These are phyloP conservation scores for Polyplosphaeria fusca DNA, from an alignment of 495 filamentous ascomycete genomes.

Conservation along the genomic window DNA sequence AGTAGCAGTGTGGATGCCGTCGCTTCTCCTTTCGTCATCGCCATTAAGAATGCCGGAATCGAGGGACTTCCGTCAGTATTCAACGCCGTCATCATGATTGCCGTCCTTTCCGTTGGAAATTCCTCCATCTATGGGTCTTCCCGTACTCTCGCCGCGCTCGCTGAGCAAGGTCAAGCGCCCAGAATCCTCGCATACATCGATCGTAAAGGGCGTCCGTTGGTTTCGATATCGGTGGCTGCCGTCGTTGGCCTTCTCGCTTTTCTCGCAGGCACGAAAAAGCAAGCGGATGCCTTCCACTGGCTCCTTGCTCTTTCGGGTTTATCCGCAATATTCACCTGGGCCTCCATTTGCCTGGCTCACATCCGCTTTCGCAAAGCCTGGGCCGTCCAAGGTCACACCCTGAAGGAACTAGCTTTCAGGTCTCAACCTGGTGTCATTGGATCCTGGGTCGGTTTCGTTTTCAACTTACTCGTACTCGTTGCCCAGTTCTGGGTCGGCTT, in stretches of 20 bases:
- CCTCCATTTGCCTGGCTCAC: slow-evolving; percentile 80
- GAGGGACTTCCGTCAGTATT: slow-evolving; percentile 39
- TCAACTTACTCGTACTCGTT: slow-evolving; percentile 78
- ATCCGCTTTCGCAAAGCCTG: slow-evolving; percentile 88
- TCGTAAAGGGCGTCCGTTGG: slow-evolving; percentile 48
- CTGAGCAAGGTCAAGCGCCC: slow-evolving; percentile 42
- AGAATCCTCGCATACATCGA: slow-evolving; percentile 43
- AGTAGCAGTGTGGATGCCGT: slow-evolving; percentile 21
- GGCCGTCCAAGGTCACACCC: slow-evolving; percentile 62
- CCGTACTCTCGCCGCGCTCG: slow-evolving; percentile 42
- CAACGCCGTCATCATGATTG: slow-evolving; percentile 43
- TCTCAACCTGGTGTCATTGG: slow-evolving; percentile 78
- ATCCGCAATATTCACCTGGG: slow-evolving; percentile 91
- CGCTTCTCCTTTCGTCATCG: slow-evolving; percentile 43
- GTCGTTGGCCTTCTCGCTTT: slow-evolving; percentile 73
- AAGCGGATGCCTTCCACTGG: slow-evolving; percentile 73
- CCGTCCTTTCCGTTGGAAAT: slow-evolving; percentile 43
- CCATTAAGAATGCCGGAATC: slow-evolving; percentile 41
- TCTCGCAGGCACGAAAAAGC: slow-evolving; percentile 63
- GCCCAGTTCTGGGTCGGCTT: slow-evolving; percentile 94
- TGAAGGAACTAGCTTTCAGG: slow-evolving; percentile 74
- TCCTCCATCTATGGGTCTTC: slow-evolving; percentile 42
- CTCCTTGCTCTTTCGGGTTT: slow-evolving; percentile 87
- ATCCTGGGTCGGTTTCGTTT: slow-evolving; percentile 75
- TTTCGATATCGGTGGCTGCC: slow-evolving; percentile 67